Percentiles rank a stretch among this genome's conserved stretches.
These are phyloP conservation scores for Juglanconis oblonga DNA, from an alignment of 2,329 filamentous ascomycete genomes.

Conservation along the genomic window DNA sequence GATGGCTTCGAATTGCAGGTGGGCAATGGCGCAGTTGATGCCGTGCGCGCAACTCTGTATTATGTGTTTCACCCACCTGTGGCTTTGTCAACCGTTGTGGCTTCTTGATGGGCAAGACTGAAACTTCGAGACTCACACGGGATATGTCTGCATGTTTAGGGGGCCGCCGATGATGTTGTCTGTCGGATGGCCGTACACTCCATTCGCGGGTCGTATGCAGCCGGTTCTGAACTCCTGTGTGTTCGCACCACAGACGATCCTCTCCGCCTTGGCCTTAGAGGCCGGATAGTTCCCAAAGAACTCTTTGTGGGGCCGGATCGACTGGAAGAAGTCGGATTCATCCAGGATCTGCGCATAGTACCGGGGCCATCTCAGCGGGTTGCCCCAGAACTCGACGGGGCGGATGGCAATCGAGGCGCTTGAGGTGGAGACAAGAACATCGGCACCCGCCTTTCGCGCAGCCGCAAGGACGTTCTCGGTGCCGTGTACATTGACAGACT, in stretches of 20 bases:
- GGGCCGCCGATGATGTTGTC: conserved; percentile 44
- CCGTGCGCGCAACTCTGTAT: conserved; percentile 40
- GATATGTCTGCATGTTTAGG: conserved; percentile 33
- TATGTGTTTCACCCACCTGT: conserved; percentile 36
- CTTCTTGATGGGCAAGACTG: neutral
- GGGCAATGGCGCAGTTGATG: conserved; percentile 39
- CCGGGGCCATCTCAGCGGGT: conserved; percentile 39
- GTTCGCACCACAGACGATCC: conserved; percentile 38
- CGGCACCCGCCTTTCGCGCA: conserved; percentile 37
- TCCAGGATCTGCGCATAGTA: conserved; percentile 39
- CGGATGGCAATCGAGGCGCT: conserved; percentile 41
- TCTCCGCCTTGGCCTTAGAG: conserved; percentile 45
- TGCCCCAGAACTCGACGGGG: conserved; percentile 35
- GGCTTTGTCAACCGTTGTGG: neutral
- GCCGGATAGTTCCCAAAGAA: conserved; percentile 46
- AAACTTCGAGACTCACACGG: conserved; percentile 38
- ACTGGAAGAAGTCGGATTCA: conserved; percentile 36
- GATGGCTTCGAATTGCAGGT: conserved; percentile 39
- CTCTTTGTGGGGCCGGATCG: conserved; percentile 34
- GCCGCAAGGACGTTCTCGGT: conserved; percentile 42
- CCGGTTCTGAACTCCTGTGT: conserved; percentile 42
- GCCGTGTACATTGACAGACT: conserved; percentile 45
- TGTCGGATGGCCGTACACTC: conserved; percentile 49
- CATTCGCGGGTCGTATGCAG: conserved; percentile 49
- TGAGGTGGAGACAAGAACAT: conserved; percentile 44